Base-by-base conservation (phyloP, 208 protist genomes). In the Leptomonas pyrrhocoris region DNA sequence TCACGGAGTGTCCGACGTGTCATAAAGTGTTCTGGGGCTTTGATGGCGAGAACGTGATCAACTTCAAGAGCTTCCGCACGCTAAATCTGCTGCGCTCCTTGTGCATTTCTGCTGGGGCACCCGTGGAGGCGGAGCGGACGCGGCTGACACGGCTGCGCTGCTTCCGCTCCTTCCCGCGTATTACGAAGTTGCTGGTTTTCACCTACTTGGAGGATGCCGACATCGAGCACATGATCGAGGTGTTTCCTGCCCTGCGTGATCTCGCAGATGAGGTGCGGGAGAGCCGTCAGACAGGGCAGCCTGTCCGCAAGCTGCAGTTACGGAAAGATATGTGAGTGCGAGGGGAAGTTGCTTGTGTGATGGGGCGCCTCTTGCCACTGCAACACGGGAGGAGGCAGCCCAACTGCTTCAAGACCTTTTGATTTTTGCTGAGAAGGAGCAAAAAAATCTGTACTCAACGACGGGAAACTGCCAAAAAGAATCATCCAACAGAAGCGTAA, bases 1-100 rank as follows among this genome's bases (percentile, higher is more conserved):
- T 94, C 68, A 86, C 81, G 25, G 77, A 88, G 57, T 94, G 85
- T 67, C 79, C 85, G 12, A 48, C n/a, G 43, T 94, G 89, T 61
- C 53, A 55, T 21, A 94, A 88, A 57, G 89, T 94, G 19, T 94
- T 90, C 67, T 94, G 89, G 84, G 89, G 89, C 36, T 85, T 90
- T 38, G 81, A 92, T 40, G 79, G 75, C n/a, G 74, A 78, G 30
- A 63, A 73, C n/a, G 84, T 88, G 43, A 78, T 83, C 59, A 94
- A 94, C 71, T 94, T 86, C 74, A 90, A 90, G 54, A 84, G 75
- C 54, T 89, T 89, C 56, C 83, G 89, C 25, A 92, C 89, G 9
- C 62, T 92, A 25, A 74, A 84, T 30, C 50, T 83, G 45, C 77
- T 92, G 34, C 75, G 77, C 21, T 79, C 82, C 12, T 66, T 92